These are phyloP conservation scores for Antitrichia curtipendula DNA, from an alignment of 225 moss, liverwort and hornwort species.

Conservation along the genomic window DNA sequence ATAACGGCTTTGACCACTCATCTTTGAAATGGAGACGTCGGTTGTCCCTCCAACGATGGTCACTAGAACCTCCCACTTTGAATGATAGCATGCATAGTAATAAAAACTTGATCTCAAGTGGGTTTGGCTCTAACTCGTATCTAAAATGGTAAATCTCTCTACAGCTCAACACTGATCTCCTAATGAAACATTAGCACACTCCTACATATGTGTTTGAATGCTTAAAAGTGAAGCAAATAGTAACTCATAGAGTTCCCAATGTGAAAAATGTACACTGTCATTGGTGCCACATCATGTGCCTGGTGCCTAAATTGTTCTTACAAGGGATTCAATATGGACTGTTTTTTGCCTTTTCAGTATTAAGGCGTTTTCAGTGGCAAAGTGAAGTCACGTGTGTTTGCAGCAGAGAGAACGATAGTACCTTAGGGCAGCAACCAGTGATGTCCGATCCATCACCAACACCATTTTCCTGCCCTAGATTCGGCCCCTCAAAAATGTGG, in stretches of 20 bases:
- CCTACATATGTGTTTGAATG: no score
- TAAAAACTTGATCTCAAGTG: neutral
- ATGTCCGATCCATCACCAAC: conserved; percentile 5
- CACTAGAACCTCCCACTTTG: neutral
- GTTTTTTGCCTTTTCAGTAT: neutral
- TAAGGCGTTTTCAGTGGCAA: neutral
- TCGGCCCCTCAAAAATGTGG: conserved; percentile 11
- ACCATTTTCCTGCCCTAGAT: neutral
- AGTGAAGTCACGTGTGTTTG: no score
- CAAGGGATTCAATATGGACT: neutral
- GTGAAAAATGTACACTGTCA: neutral
- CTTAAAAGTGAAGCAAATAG: neutral
- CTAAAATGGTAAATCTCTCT: neutral
- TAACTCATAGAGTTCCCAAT: no score
- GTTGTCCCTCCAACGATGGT: neutral
- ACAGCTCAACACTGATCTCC: neutral
- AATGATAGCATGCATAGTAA: neutral
- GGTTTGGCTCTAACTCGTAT: neutral
- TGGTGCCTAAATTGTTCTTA: no score
- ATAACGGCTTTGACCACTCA: neutral
- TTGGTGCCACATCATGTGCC: neutral
- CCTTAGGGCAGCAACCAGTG: conserved; percentile 17
- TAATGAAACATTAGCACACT: neutral
- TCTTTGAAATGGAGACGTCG: no score
- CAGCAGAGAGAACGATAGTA: neutral